Conservation (phyloP, 2,329 filamentous ascomycete species). For the Fusarium nelsonii region DNA sequence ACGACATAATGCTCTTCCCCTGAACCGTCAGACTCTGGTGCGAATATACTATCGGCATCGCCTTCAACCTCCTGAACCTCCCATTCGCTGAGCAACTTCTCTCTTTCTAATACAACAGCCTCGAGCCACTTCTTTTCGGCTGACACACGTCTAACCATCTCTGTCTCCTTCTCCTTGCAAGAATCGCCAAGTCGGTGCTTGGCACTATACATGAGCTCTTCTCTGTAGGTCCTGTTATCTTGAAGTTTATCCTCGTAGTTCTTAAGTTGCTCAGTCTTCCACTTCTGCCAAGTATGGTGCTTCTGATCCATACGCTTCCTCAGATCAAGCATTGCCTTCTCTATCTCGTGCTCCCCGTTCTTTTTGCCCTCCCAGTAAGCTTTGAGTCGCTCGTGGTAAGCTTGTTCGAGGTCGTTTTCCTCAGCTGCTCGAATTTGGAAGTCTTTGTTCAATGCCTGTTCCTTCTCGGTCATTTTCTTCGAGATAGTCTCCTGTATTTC, state of each 20-base stretch:
- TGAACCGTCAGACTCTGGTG: conserved; percentile 34
- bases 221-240: conserved; percentile 56
- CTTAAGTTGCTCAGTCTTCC: conserved; percentile 57
- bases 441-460: conserved; percentile 56
- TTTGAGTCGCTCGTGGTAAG: conserved; percentile 57
- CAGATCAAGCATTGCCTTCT: conserved; percentile 52
- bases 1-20: conserved; percentile 16
- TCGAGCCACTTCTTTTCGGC: conserved; percentile 64
- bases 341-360: conserved; percentile 50
- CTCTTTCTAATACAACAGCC: conserved; percentile 60
- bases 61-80: conserved; percentile 60
- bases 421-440: conserved; percentile 56
- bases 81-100: conserved; percentile 56
- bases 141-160: conserved; percentile 51
- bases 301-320: conserved; percentile 57
- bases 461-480: conserved; percentile 51
- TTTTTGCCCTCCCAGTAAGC: conserved; percentile 55
- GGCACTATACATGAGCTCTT: conserved; percentile 59
- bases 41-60: conserved; percentile 53
- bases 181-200: conserved; percentile 50
- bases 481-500: conserved; percentile 46
- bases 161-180: conserved; percentile 49
- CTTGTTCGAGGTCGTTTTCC: conserved; percentile 59
- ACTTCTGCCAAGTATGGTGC: conserved; percentile 57
- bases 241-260: conserved; percentile 52